Evolutionary conservation across 345 rosid genomes (phyloP).

Genomic region (Pseudoturritis turrita): DNA sequence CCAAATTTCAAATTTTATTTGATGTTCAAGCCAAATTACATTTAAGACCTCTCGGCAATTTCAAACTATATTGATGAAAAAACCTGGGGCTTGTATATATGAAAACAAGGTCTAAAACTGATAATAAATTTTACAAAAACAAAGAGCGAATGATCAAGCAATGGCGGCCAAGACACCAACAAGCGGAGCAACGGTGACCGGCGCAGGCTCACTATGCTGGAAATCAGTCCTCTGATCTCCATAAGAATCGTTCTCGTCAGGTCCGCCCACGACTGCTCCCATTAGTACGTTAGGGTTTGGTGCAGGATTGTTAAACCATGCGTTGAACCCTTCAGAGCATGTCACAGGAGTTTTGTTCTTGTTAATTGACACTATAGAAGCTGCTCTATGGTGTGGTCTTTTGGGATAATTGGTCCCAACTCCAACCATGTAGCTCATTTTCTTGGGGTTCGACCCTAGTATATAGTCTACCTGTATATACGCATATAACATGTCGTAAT

Average conservation of each 20-base stretch:
- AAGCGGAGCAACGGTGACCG: constrained; percentile 50
- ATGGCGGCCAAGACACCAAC: constrained; percentile 62
- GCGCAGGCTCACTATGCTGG: constrained; percentile 46
- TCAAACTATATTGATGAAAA: no score
- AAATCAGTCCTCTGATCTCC: constrained; percentile 44
- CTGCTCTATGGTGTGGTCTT: constrained; percentile 87
- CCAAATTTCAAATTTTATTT: no score
- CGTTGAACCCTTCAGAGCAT: constrained; percentile 56
- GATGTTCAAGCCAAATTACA: no score
- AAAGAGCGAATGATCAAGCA: constrained; percentile 7
- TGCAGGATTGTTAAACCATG: constrained; percentile 36
- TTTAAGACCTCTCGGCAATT: no score
- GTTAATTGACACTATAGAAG: constrained; percentile 71
- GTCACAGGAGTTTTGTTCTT: constrained; percentile 50
- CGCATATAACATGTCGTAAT: background rate
- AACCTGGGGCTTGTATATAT: background rate
- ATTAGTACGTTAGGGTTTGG: constrained; percentile 55
- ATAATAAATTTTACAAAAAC: background rate
- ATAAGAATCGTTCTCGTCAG: constrained; percentile 50
- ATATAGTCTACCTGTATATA: constrained; percentile 64
- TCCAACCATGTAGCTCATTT: constrained; percentile 94
- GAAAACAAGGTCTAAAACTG: background rate
- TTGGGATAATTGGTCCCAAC: constrained; percentile 68
- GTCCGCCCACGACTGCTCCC: constrained; percentile 73
- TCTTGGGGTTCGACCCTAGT: constrained; percentile 78